Base-by-base conservation (phyloP, 306 rosid genomes). In the Luffa acutangula region DNA sequence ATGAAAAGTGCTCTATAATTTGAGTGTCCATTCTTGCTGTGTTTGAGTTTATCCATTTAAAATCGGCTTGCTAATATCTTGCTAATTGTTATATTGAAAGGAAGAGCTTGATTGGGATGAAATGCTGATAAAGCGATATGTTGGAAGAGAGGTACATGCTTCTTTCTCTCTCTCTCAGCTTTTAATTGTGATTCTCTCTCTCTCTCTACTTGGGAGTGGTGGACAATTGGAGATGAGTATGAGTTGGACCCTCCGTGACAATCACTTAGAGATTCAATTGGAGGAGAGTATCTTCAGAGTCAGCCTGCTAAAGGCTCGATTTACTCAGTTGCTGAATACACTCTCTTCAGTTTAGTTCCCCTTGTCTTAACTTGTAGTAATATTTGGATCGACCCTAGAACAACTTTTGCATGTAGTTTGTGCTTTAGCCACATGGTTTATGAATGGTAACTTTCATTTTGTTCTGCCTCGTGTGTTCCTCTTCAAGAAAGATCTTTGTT, bases 41-140 rank as follows among this genome's bases (percentile, higher is more conserved):
- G 58, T 73, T 73, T 49, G 25, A 46, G 59, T 20, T 73, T 52
- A 18, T 39, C 8, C 21, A 15, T 79, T 20, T 59, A 53, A 13
- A 6, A 53, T 14, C 15, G 59, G 14, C 59, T 71, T 31, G 57
- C 73, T 46, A 79, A 66, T 39, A 21, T 76, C 72, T 21, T 75
- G 60, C 37, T 48, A 11, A 48, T 70, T 78, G 81, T 82, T 75
- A 57, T 21, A 81, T 56, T 87, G 83, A 39, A 87, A 95, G 97
- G 97, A 91, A 4, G 97, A 95, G 87, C 96, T 95, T 46, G 87
- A 90, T 42, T 95, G 98, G 98, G 86, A 91, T 80, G 88, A 87
- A 85, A 84, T 66, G 78, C 79, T 91, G 89, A 88, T 94, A 79
- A 88, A 89, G 86, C 92, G 80, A 45, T 92, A 87, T 80, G 80